Percentiles rank a stretch among this genome's conserved stretches.
These are phyloP conservation scores for Capsicum chinense DNA, from an alignment of 257 asterid species.

Conservation along the genomic window DNA sequence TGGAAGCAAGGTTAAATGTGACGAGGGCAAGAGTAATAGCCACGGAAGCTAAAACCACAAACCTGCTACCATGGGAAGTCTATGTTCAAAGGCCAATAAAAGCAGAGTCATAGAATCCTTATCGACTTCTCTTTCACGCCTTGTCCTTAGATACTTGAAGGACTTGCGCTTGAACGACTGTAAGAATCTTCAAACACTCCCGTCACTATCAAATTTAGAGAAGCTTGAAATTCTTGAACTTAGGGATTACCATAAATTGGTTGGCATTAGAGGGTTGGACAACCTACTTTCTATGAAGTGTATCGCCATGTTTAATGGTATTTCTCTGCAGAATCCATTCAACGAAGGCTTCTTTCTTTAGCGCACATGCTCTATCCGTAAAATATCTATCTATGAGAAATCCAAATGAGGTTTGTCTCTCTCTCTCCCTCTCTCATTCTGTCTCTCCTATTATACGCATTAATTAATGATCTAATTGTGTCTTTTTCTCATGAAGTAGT, in stretches of 20 bases:
- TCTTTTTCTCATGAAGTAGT: neutral
- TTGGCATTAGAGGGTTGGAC: neutral
- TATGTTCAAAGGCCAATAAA: too few species aligned
- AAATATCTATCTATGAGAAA: neutral
- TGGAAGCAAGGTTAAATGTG: too few species aligned
- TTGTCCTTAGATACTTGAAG: neutral
- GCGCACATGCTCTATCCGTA: neutral
- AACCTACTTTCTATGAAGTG: neutral
- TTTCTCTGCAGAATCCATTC: neutral
- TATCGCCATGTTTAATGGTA: neutral
- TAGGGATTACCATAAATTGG: neutral
- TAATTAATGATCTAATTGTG: neutral
- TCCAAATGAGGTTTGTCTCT: neutral
- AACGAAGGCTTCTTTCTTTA: constrained; percentile 24
- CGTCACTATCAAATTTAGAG: neutral
- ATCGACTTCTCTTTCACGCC: too few species aligned
- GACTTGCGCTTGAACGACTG: neutral
- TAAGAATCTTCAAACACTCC: neutral
- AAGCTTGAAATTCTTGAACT: neutral
- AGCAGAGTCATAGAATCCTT: too few species aligned
- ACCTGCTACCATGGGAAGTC: too few species aligned
- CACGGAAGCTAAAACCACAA: too few species aligned
- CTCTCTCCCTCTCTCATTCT: neutral
- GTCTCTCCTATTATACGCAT: neutral
- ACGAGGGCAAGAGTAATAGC: too few species aligned